These are phyloP conservation scores for Penicillium sp. DNA, from an alignment of 2,329 filamentous ascomycete genomes.

Conservation along the genomic window DNA sequence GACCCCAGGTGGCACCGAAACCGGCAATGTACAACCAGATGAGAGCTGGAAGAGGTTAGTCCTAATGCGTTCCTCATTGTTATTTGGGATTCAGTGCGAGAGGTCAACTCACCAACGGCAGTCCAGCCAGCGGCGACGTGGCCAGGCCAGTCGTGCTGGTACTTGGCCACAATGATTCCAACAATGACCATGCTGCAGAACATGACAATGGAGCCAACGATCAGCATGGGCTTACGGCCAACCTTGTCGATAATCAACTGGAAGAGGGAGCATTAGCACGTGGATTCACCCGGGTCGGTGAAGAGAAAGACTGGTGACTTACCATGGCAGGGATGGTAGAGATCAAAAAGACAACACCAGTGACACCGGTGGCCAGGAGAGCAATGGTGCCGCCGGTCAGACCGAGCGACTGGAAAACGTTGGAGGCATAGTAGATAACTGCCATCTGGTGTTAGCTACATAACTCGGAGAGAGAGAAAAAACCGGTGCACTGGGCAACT, in stretches of 20 bases:
- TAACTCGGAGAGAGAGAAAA: background rate
- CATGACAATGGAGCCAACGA: slow-evolving; percentile 22
- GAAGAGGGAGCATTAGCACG: background rate
- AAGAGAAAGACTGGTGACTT: slow-evolving; percentile 1
- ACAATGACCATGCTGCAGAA: slow-evolving; percentile 22
- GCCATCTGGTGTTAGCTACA: slow-evolving; percentile 2
- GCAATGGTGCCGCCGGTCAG: slow-evolving; percentile 29
- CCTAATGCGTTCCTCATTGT: background rate
- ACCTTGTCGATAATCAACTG: slow-evolving; percentile 25
- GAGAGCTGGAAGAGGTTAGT: slow-evolving; percentile 10
- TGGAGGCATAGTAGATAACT: slow-evolving; percentile 41
- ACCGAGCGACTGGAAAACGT: slow-evolving; percentile 33
- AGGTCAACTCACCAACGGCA: slow-evolving; percentile 18
- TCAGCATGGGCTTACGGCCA: slow-evolving; percentile 26
- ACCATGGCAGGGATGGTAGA: slow-evolving; percentile 29
- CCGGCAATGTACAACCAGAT: slow-evolving; percentile 25
- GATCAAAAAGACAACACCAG: slow-evolving; percentile 29
- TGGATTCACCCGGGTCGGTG: too few species aligned
- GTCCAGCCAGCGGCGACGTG: slow-evolving; percentile 25
- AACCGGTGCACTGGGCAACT: slow-evolving; percentile 1
- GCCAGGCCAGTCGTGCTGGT: slow-evolving; percentile 23
- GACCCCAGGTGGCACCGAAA: slow-evolving; percentile 26
- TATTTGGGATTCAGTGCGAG: background rate
- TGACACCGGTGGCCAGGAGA: slow-evolving; percentile 32
- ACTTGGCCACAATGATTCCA: slow-evolving; percentile 24